Percentiles rank a stretch among this genome's conserved stretches.
phyloP scores from a whole-genome alignment of 2,329 filamentous ascomycete genomes.

The Penicillium rolfsii region DNA sequence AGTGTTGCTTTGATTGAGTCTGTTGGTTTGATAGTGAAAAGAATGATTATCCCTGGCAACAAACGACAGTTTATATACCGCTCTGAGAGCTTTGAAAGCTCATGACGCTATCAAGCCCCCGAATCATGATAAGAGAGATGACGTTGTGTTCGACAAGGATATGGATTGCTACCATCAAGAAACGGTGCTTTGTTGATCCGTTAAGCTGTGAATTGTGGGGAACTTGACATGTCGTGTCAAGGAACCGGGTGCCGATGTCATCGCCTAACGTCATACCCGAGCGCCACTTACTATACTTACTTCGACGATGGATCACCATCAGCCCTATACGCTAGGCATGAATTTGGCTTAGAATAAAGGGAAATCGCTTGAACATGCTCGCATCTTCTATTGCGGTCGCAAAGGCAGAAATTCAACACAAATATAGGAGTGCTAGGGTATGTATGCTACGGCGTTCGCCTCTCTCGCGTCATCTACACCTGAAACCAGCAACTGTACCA shows the following conservation, averaged over 20 bases:
- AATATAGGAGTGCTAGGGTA: too few species aligned
- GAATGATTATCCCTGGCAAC: not conserved
- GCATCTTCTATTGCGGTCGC: too few species aligned
- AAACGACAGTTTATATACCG: slow-evolving; percentile 2
- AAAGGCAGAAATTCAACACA: not conserved
- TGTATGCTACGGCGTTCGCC: not conserved
- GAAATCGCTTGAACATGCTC: not conserved
- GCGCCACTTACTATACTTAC: slow-evolving; percentile 6
- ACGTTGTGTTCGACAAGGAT: slow-evolving; percentile 6
- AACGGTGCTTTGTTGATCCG: slow-evolving; percentile 5
- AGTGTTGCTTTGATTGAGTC: not conserved
- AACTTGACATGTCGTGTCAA: slow-evolving; percentile 3
- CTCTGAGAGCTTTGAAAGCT: not conserved
- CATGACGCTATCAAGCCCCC: slow-evolving; percentile 4
- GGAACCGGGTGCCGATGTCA: slow-evolving; percentile 7
- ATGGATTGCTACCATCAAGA: not conserved
- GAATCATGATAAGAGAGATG: slow-evolving; percentile 4
- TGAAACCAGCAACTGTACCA: not conserved
- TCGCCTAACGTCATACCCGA: slow-evolving; percentile 11
- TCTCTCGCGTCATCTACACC: not conserved
- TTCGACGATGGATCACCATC: slow-evolving; percentile 7
- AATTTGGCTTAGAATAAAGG: not conserved
- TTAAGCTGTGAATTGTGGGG: slow-evolving; percentile 6
- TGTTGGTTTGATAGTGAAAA: not conserved
- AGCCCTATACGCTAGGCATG: slow-evolving; percentile 6